Evolutionary conservation across 1,284 basidiomycete species (phyloP), one percentile per base, ranked within the genome.

Genomic region (Kwoniella shivajii): DNA sequence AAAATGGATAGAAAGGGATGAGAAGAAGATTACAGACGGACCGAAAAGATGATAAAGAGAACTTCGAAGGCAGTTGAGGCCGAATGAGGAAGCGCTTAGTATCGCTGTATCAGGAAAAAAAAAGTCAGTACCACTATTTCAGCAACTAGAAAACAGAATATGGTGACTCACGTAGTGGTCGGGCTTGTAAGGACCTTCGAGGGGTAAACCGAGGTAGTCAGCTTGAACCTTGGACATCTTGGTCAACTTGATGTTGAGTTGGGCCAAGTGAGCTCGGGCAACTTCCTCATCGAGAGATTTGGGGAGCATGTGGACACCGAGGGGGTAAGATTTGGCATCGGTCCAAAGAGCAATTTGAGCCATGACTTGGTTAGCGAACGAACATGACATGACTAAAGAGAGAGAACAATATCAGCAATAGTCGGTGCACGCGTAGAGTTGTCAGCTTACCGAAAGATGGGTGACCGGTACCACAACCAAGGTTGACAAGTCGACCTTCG

Each of bases 201-300:
- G 80, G 63, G 91, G 90, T 64, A 98, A 86, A 80, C 93, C 93
- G 68, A 99, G 87, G 85, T 99, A 99, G 59, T 84, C 82, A 72
- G 92, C 86, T 83, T 99, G 95, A 62, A 83, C 84, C 20, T 83
- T 53, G 51, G 86, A 83, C 70, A 99, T 84, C 67, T 81, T 82
- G 63, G 96, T 97, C 77, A 99, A 85, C 83, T 94, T 94, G 82
- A 97, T 90, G 76, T 90, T 90, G 74, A 97, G 86, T 77, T 91
- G 88, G 57, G 83, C 84, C 58, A 99, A 84, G 80, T 99, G 95
- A 54, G 95, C 91, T 68, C 91, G 88, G 34, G 96, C 95, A 71
- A 98, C 96, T 82, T 99, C 95, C 84, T 99, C 95, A 75, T 99
- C 95, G 69, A 98, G 88, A 64, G 89, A 87, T 85, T 99, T 99